Percentiles rank a stretch among this genome's conserved stretches.
These are phyloP conservation scores for Chloranthus sessilifolius DNA, from an alignment of 164 flowering plant species.

Conservation along the genomic window DNA sequence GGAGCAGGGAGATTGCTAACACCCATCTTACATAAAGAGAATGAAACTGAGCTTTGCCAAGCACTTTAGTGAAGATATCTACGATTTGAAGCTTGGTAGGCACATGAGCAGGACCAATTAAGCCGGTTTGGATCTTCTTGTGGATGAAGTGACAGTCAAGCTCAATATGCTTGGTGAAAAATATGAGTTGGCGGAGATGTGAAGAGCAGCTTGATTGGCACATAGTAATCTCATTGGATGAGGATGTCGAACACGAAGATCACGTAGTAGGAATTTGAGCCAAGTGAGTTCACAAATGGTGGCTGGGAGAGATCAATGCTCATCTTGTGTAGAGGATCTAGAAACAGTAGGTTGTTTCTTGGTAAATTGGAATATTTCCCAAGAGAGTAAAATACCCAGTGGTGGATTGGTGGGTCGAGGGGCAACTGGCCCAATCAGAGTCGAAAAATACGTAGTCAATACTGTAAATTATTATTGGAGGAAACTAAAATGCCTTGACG, in stretches of 20 bases:
- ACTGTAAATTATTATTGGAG: not conserved
- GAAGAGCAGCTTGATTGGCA: not conserved
- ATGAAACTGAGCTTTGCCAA: no score
- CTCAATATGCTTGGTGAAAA: not conserved
- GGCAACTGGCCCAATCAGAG: not conserved
- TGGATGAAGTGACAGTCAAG: not conserved
- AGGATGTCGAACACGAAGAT: not conserved
- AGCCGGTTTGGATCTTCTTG: not conserved
- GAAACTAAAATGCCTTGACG: not conserved
- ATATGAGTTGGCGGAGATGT: not conserved
- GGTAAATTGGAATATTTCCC: not conserved
- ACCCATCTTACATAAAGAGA: no score
- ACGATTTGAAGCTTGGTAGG: not conserved
- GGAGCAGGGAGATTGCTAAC: no score
- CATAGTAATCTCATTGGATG: not conserved
- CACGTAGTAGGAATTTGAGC: not conserved
- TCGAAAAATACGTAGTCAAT: not conserved
- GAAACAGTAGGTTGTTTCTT: conserved; percentile 2
- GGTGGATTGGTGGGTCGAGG: not conserved
- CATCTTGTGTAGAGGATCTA: not conserved
- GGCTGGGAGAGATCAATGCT: not conserved
- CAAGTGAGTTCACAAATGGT: not conserved
- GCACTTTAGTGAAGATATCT: not conserved
- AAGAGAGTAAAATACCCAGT: not conserved
- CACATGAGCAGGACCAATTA: not conserved